A percentile compares a stretch with the other conserved stretches of the same genome.
These are phyloP conservation scores for Zymoseptoria tritici DNA, from an alignment of 2,329 filamentous ascomycete species.

Conservation along the genomic window DNA sequence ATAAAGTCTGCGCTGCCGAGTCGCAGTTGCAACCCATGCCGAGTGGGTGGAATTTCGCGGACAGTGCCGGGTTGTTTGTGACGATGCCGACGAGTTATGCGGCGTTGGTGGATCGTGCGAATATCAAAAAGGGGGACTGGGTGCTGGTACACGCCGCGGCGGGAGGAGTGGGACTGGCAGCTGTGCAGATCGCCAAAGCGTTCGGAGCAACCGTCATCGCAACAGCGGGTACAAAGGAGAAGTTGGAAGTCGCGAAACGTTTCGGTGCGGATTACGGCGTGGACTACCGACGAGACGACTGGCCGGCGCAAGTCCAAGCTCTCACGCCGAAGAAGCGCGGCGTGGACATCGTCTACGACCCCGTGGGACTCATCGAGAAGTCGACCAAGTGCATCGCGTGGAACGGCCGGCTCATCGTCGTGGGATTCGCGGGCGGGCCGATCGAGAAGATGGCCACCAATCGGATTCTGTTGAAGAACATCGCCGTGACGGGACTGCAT, in stretches of 20 bases:
- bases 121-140: constrained; percentile 69
- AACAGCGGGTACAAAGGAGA: constrained; percentile 73
- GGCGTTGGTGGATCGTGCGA: constrained; percentile 69
- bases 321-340: constrained; percentile 65
- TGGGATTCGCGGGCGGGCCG: constrained; percentile 77
- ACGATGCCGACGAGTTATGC: constrained; percentile 88
- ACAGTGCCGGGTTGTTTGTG: constrained; percentile 83
- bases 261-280: constrained; percentile 83
- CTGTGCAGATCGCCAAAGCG: constrained; percentile 90
- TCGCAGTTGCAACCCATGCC: constrained; percentile 65
- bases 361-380: constrained; percentile 80
- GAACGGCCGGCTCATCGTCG: constrained; percentile 81
- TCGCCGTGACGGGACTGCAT: constrained; percentile 79
- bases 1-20: constrained; percentile 62
- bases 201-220: constrained; percentile 88
- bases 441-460: constrained; percentile 94
- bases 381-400: constrained; percentile 88
- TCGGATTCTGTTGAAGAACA: constrained; percentile 87
- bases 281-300: constrained; percentile 61
- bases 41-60: constrained; percentile 70
- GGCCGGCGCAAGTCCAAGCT: constrained; percentile 63
- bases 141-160: constrained; percentile 90
- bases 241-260: constrained; percentile 66
- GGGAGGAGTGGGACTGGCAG: constrained; percentile 82
- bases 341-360: constrained; percentile 92